phyloP scores from a whole-genome alignment of 2,329 filamentous ascomycete genomes.

The Cercospora sp. region DNA sequence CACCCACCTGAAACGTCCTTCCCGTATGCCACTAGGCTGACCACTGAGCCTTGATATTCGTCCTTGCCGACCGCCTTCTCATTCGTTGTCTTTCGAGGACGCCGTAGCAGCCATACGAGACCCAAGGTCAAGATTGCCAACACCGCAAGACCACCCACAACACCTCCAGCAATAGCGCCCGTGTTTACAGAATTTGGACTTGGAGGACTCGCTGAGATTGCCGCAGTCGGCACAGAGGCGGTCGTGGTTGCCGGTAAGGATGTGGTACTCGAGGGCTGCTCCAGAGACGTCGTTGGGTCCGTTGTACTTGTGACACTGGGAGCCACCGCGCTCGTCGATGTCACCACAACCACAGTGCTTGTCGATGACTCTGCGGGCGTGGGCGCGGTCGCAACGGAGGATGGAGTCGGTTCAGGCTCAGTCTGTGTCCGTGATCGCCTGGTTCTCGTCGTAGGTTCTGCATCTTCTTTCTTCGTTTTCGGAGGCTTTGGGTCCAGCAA shows the following conservation, averaged over 20 bases:
- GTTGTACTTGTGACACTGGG: background rate
- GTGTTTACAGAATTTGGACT: constrained; percentile 3
- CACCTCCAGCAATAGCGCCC: constrained; percentile 15
- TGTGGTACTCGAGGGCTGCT: background rate
- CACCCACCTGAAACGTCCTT: background rate
- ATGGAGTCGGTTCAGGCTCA: background rate
- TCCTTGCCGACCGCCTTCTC: background rate
- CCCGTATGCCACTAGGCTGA: constrained; percentile 9
- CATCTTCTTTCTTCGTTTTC: background rate
- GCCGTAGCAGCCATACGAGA: constrained; percentile 16
- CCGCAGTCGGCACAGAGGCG: background rate
- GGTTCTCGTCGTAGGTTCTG: background rate
- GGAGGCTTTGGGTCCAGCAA: background rate
- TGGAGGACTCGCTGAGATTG: background rate
- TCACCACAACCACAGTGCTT: background rate
- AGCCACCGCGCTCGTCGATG: background rate
- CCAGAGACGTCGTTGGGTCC: background rate
- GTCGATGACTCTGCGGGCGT: background rate
- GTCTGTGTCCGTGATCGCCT: background rate
- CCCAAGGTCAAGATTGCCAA: constrained; percentile 12
- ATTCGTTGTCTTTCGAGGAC: background rate
- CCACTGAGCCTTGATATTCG: constrained; percentile 5
- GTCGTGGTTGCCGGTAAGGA: background rate
- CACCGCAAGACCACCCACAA: constrained; percentile 17
- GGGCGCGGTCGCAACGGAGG: background rate